Percentiles rank a stretch among this genome's conserved stretches.
Conservation (phyloP, 768 basidiomycete genomes). For the Cystofilobasidium macerans region DNA sequence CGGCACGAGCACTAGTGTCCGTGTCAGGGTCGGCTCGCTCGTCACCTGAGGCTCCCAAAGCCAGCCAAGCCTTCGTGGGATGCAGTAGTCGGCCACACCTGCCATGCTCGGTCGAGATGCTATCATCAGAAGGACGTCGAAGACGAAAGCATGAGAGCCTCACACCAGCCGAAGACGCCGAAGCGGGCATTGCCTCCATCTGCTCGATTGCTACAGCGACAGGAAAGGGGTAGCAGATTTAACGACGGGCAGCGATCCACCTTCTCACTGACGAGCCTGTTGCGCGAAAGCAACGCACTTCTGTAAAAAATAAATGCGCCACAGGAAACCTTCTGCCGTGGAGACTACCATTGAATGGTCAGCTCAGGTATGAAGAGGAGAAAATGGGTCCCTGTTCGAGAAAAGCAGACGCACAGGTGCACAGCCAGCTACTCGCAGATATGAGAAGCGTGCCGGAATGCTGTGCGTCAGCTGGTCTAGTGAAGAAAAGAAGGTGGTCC, state of each 20-base stretch:
- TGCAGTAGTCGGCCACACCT: slow-evolving; percentile 2
- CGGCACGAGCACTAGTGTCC: background rate
- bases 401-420: background rate
- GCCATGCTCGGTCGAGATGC: background rate
- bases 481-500: background rate
- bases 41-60: background rate
- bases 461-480: background rate
- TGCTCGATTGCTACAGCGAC: background rate
- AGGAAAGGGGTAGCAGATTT: background rate
- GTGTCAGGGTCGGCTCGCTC: background rate
- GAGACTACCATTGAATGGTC: too few species aligned
- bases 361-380: background rate
- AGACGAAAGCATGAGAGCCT: background rate
- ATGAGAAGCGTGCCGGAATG: too few species aligned
- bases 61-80: background rate
- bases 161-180: slow-evolving; percentile 4
- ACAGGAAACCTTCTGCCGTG: background rate
- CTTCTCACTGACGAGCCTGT: background rate
- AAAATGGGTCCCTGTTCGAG: too few species aligned
- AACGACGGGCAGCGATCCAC: too few species aligned
- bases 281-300: background rate
- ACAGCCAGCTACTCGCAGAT: background rate
- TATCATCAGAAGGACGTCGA: background rate
- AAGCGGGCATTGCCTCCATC: background rate
- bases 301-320: background rate